Conservation (phyloP, 2,329 filamentous ascomycete species). For the Penicillium sp. region DNA sequence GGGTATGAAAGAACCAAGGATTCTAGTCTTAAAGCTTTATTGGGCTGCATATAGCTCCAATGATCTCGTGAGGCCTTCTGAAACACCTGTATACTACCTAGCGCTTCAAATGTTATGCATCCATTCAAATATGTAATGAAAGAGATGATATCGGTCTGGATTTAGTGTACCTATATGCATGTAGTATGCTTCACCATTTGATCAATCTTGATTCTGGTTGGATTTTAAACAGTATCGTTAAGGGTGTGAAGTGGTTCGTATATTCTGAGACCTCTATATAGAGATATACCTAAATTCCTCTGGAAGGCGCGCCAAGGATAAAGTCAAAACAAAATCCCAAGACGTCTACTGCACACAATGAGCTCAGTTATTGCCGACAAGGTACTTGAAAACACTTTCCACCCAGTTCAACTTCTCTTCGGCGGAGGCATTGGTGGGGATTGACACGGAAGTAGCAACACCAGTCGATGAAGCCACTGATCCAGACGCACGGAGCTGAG, state of each 20-base stretch:
- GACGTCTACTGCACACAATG: too few species aligned
- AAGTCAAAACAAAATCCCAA: not conserved
- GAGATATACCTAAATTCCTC: not conserved
- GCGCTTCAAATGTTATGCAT: too few species aligned
- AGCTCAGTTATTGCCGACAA: slow-evolving; percentile 12
- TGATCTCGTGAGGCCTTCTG: too few species aligned
- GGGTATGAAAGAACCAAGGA: too few species aligned
- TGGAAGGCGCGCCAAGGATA: not conserved
- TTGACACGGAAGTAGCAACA: slow-evolving; percentile 5
- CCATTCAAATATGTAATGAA: too few species aligned
- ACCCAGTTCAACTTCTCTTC: slow-evolving; percentile 14
- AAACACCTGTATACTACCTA: too few species aligned
- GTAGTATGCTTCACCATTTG: too few species aligned
- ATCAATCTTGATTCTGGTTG: not conserved
- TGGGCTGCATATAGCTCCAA: too few species aligned
- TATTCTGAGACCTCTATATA: not conserved
- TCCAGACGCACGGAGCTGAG: slow-evolving; percentile 14
- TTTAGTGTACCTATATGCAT: too few species aligned
- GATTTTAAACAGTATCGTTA: not conserved
- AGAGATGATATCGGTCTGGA: too few species aligned
- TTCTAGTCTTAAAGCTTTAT: too few species aligned
- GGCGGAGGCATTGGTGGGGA: slow-evolving; percentile 17
- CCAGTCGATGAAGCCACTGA: slow-evolving; percentile 1
- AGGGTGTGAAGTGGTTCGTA: not conserved
- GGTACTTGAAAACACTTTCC: slow-evolving; percentile 15